phyloP scores from a whole-genome alignment of 192 early-diverging fungal genomes.

The Podila minutissima region DNA sequence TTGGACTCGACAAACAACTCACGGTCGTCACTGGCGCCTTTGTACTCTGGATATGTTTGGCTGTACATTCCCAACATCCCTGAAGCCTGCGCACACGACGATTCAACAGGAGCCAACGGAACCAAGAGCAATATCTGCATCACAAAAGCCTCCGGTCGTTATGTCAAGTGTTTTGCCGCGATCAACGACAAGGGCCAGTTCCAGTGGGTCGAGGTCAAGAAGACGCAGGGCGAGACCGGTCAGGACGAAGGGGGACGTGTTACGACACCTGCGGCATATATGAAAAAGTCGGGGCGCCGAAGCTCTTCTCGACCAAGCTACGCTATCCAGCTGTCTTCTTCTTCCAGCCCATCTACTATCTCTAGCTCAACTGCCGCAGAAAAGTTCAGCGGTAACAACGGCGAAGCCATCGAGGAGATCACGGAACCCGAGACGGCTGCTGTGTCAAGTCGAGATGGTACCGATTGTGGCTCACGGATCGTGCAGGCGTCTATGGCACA shows the following conservation, averaged over 20 bases:
- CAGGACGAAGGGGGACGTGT: not conserved
- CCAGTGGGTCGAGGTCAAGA: conserved; percentile 37
- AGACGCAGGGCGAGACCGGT: not conserved
- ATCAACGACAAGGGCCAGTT: conserved; percentile 30
- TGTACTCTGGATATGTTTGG: conserved; percentile 38
- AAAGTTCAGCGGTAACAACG: not conserved
- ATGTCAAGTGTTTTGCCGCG: conserved; percentile 30
- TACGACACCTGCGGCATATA: not conserved
- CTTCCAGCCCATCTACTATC: not conserved
- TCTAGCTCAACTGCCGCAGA: not conserved
- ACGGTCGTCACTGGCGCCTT: conserved; percentile 3
- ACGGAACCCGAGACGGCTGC: not conserved
- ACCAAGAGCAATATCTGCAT: conserved; percentile 17
- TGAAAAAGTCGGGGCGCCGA: not conserved
- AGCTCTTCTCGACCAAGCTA: conserved; percentile 1
- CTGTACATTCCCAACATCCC: conserved; percentile 27
- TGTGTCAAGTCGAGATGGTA: not conserved
- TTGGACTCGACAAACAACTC: not conserved
- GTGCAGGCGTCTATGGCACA: conserved; percentile 34
- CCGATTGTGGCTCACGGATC: not conserved
- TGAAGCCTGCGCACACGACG: not conserved
- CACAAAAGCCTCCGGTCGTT: conserved; percentile 33
- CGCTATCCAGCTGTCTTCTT: not conserved
- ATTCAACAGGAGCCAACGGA: not conserved
- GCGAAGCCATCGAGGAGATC: not conserved